phyloP scores from a whole-genome alignment of 139 green algal genomes.

The Chlorella sp. region DNA sequence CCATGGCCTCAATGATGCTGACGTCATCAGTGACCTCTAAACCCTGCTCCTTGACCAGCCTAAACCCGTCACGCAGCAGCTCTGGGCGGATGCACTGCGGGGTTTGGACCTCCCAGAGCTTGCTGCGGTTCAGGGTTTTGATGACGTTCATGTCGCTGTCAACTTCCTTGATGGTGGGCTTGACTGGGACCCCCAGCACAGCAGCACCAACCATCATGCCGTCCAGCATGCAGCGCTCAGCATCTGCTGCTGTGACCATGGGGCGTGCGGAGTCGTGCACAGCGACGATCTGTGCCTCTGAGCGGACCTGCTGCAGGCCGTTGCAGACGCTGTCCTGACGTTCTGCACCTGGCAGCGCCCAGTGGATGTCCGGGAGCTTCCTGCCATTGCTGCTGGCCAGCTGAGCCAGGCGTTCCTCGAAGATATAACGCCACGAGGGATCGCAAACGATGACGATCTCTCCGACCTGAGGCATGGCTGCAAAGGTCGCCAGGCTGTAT shows the following conservation, averaged over 20 bases:
- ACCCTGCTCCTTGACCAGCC: conserved; percentile 60
- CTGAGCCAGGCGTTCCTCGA: no score
- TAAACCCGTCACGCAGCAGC: conserved; percentile 80
- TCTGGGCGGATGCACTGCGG: conserved; percentile 82
- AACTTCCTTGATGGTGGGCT: conserved; percentile 97
- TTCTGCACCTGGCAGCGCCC: conserved; percentile 85
- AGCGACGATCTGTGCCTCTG: conserved; percentile 64
- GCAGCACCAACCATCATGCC: conserved; percentile 83
- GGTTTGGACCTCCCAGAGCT: conserved; percentile 98
- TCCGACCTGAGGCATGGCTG: conserved; percentile 74
- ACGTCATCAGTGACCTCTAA: conserved; percentile 96
- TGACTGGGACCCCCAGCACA: conserved; percentile 91
- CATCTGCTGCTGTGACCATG: no score
- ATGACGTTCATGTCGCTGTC: conserved; percentile 61
- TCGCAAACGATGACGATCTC: conserved; percentile 96
- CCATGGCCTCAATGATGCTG: conserved; percentile 93
- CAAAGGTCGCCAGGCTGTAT: conserved; percentile 81
- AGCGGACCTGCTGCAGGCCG: conserved; percentile 52
- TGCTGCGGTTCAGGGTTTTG: conserved; percentile 78
- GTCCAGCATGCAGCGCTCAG: no score
- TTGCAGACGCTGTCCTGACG: conserved; percentile 93
- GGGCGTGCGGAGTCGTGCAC: conserved; percentile 95
- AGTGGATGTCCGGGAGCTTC: no score
- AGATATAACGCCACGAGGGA: conserved; percentile 62
- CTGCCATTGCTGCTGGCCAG: no score